Evolutionary conservation across 208 protist genomes (phyloP).

Genomic region (Leishmania tarentolae): DNA sequence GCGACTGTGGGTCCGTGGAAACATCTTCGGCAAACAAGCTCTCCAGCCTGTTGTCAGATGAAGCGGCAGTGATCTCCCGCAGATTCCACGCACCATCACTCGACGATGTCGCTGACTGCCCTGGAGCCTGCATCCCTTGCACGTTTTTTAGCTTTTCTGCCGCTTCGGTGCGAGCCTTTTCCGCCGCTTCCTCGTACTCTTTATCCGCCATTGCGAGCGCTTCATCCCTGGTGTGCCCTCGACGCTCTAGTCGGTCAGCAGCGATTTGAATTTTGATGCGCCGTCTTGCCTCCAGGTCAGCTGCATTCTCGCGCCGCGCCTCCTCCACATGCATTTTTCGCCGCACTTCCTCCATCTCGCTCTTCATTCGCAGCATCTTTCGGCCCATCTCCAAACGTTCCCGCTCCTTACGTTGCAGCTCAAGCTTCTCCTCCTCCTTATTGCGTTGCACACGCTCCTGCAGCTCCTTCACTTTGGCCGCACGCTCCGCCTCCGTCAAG

Average conservation of each 20-base stretch:
- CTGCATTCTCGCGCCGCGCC: constrained; percentile 53
- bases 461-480: constrained; percentile 73
- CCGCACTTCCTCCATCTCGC: constrained; percentile 54
- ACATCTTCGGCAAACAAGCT: constrained; percentile 34
- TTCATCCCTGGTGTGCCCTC: constrained; percentile 56
- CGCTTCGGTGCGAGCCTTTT: constrained; percentile 40
- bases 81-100: constrained; percentile 46
- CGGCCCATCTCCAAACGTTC: constrained; percentile 64
- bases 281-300: constrained; percentile 52
- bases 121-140: background rate
- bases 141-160: constrained; percentile 24
- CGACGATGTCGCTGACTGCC: background rate
- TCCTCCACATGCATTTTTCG: constrained; percentile 53
- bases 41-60: constrained; percentile 26
- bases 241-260: constrained; percentile 66
- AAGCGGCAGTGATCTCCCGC: constrained; percentile 16
- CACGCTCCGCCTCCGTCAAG: constrained; percentile 74
- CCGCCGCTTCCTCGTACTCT: constrained; percentile 53
- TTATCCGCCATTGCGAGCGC: constrained; percentile 42
- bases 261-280: constrained; percentile 71
- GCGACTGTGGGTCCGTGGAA: constrained; percentile 11
- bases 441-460: constrained; percentile 54
- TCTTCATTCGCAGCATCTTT: constrained; percentile 55
- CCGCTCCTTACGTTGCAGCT: constrained; percentile 58
- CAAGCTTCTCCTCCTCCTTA: constrained; percentile 51